Base-by-base conservation (phyloP, 1,284 basidiomycete species). In the Fomitopsis pinicola region DNA sequence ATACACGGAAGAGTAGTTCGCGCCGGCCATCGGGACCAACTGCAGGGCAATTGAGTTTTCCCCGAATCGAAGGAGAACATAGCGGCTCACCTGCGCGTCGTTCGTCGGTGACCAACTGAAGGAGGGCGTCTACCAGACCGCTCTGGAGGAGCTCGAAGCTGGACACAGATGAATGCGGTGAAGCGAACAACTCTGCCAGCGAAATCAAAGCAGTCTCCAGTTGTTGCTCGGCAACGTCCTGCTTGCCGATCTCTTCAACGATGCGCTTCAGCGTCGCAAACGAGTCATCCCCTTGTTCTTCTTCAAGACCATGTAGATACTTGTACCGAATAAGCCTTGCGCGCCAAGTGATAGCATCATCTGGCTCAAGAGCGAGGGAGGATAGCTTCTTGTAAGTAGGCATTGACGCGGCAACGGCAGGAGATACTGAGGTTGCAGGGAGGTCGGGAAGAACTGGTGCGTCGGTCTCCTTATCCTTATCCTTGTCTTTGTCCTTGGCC, bases 101-200 rank as follows among this genome's bases (percentile, higher is more conserved):
- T 50, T 83, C 77, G 63, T 88, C 86, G 3, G 91, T 92, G 5
- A 94, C 86, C 75, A 95, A 95, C 53, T 85, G 83, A 59, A 98
- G 82, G 46, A 99, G 74, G 2, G 88, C 89, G 66, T 97, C 95
- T 1, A 98, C 90, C 1, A 98, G 83, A 2, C 96, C 97, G 69
- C 94, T 97, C 70, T 97, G 92, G 59, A 98, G 78, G 45, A 99
- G 77, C 77, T 99, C 97, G 67, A 98, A 99, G 75, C 95, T 97
- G 0, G 96, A 98, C 12, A 98, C 86, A 10, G 94, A 91, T 3
- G 82, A 84, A 67, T 86, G 82, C 36, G 84, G 81, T n/a, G 88
- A 88, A 1, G 88, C 79, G 72, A 99, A 97, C 50, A 95, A 80
- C 15, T 82, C 81, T 0, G 92, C 91, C 22, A 98, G 80, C 64